Evolutionary conservation across 2,329 filamentous ascomycete genomes (phyloP).

Genomic region (Penicillium sp.): DNA sequence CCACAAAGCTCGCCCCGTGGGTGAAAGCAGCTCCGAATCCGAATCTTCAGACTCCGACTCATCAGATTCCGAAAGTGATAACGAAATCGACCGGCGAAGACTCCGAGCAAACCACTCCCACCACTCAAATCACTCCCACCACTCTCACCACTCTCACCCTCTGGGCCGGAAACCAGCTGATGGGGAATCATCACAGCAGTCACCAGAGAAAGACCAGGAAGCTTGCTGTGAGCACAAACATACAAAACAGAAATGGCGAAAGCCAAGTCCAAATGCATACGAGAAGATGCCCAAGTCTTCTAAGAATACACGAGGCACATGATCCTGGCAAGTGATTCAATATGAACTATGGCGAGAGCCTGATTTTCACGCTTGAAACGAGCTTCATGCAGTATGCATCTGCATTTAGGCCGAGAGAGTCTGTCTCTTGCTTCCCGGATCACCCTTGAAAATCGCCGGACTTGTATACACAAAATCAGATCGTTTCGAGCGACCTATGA

Average conservation of each 20-base stretch:
- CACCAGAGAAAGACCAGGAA: conserved; percentile 17
- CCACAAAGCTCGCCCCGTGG: conserved; percentile 73
- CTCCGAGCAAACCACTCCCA: conserved; percentile 4
- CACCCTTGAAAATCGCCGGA: not conserved
- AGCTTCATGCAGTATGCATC: not conserved
- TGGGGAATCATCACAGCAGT: conserved; percentile 15
- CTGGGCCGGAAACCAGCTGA: conserved; percentile 16
- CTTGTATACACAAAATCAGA: not conserved
- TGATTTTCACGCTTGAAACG: not conserved
- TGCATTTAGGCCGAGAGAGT: not conserved
- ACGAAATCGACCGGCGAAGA: conserved; percentile 26
- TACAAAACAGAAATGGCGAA: conserved; percentile 29
- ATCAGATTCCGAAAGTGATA: conserved; percentile 47
- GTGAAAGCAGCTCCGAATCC: conserved; percentile 66
- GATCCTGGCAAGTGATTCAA: not conserved
- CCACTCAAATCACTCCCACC: no score
- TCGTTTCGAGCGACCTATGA: not conserved
- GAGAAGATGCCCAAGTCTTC: conserved; percentile 41
- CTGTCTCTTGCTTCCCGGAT: not conserved
- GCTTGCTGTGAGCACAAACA: conserved; percentile 17
- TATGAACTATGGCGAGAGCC: not conserved
- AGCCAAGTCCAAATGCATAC: conserved; percentile 45
- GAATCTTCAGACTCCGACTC: conserved; percentile 51
- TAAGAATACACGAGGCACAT: conserved; percentile 17
- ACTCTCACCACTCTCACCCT: conserved; percentile 15